phyloP scores from a whole-genome alignment of 495 filamentous ascomycete genomes.

The Penicillium nucicola region DNA sequence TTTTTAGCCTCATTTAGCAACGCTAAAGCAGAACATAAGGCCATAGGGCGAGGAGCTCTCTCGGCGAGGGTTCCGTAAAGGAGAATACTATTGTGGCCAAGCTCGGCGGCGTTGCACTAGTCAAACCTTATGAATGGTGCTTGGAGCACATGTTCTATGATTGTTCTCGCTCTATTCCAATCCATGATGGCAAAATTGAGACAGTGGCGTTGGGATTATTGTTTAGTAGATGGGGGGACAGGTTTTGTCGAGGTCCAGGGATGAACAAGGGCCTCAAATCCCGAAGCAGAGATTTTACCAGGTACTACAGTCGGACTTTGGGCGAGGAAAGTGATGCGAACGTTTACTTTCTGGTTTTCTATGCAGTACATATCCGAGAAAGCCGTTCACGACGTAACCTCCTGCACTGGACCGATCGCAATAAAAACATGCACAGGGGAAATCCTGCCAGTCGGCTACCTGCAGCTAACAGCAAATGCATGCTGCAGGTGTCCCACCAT shows the following conservation, averaged over 20 bases:
- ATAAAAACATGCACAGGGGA: neutral
- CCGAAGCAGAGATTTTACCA: too few relatives aligned
- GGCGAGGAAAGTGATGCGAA: too few relatives aligned
- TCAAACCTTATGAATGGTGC: neutral
- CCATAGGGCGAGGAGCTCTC: too few relatives aligned
- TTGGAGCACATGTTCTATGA: neutral
- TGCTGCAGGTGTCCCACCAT: slow-evolving; percentile 7
- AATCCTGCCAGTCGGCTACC: neutral
- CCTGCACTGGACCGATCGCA: slow-evolving; percentile 1
- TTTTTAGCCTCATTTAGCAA: neutral
- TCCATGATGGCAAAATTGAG: too few relatives aligned
- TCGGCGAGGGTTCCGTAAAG: neutral
- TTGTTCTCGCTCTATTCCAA: neutral
- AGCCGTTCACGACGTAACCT: neutral
- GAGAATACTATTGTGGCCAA: neutral
- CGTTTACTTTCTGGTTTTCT: too few relatives aligned
- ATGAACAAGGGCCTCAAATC: too few relatives aligned
- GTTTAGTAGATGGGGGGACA: too few relatives aligned
- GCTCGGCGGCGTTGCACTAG: neutral
- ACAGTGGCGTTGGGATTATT: too few relatives aligned
- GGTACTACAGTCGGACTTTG: too few relatives aligned
- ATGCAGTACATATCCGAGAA: neutral
- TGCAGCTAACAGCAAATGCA: slow-evolving; percentile 2
- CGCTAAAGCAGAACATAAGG: too few relatives aligned
- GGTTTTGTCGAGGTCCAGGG: too few relatives aligned